phyloP scores from a whole-genome alignment of 2,329 filamentous ascomycete species.

The Hymenoscyphus fructigenus region DNA sequence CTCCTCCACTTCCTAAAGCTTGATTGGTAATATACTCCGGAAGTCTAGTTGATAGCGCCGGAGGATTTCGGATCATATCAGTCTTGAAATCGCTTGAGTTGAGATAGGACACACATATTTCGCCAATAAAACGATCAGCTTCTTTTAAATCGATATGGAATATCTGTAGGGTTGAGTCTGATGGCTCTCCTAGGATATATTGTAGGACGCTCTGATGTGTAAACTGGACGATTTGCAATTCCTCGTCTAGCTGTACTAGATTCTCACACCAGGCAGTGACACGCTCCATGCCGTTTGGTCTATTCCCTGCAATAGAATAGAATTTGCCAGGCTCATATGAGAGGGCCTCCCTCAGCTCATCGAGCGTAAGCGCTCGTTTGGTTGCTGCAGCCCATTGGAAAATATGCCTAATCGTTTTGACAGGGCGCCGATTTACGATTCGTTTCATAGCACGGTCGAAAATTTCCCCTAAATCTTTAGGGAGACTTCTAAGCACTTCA shows the following conservation, averaged over 20 bases:
- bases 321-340: conserved; percentile 36
- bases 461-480: conserved; percentile 35
- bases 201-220: conserved; percentile 38
- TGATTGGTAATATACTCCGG: too few species aligned
- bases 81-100: conserved; percentile 41
- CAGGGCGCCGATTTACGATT: not conserved
- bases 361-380: conserved; percentile 37
- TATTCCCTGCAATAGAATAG: conserved; percentile 17
- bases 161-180: too few species aligned
- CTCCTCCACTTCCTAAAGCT: too few species aligned
- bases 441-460: conserved; percentile 21
- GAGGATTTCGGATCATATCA: not conserved
- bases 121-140: conserved; percentile 30
- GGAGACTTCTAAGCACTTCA: conserved; percentile 34
- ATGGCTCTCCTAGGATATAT: not conserved
- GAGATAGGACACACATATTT: conserved; percentile 43
- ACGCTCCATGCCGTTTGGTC: conserved; percentile 33
- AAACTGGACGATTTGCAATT: conserved; percentile 36
- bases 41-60: too few species aligned
- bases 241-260: conserved; percentile 38
- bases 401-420: conserved; percentile 25
- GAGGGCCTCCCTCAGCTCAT: conserved; percentile 41
- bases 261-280: conserved; percentile 38
- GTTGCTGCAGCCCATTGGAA: conserved; percentile 39
- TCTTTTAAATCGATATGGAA: not conserved